Evolutionary conservation across 1,284 basidiomycete genomes (phyloP).

Genomic region (Fereydounia khargensis): DNA sequence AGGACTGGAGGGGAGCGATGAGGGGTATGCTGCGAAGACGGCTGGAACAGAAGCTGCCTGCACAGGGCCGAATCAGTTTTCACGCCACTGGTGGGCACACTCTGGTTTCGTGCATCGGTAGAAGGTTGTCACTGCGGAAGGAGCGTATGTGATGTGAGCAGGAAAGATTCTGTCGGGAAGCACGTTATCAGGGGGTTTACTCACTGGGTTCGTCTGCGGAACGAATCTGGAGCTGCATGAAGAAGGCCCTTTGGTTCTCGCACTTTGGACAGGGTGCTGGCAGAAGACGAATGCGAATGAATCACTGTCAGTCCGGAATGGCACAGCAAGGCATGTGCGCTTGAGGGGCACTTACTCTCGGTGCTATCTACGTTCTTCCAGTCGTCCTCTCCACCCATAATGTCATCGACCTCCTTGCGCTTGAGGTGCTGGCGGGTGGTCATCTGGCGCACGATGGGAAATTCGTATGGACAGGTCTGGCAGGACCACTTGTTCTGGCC

Average conservation of each 20-base stretch:
- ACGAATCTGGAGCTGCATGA: conserved; percentile 91
- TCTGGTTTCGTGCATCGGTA: conserved; percentile 45
- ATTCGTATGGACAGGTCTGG: conserved; percentile 91
- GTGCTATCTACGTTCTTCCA: conserved; percentile 95
- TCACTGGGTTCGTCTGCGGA: conserved; percentile 66
- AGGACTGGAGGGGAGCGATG: not conserved
- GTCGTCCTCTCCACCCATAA: conserved; percentile 66
- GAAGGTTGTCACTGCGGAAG: conserved; percentile 49
- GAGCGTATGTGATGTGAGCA: not conserved
- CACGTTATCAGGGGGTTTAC: conserved; percentile 3
- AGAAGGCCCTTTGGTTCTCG: conserved; percentile 83
- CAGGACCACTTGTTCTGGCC: conserved; percentile 81
- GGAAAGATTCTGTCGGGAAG: not conserved
- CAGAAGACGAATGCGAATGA: too few relatives aligned
- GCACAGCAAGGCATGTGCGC: not conserved
- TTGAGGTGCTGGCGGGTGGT: conserved; percentile 44
- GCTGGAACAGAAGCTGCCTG: too few relatives aligned
- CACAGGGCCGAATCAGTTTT: too few relatives aligned
- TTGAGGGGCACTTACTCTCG: conserved; percentile 54
- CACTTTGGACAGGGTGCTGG: conserved; percentile 74
- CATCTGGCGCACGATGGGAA: conserved; percentile 78
- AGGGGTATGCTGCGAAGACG: not conserved
- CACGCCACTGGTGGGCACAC: conserved; percentile 52
- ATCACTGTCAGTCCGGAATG: too few relatives aligned
- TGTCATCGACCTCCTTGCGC: conserved; percentile 47